Evolutionary conservation across 2,329 filamentous ascomycete species (phyloP), one percentile per base, ranked within the genome.

Genomic region (Paecilomyces sp.): DNA sequence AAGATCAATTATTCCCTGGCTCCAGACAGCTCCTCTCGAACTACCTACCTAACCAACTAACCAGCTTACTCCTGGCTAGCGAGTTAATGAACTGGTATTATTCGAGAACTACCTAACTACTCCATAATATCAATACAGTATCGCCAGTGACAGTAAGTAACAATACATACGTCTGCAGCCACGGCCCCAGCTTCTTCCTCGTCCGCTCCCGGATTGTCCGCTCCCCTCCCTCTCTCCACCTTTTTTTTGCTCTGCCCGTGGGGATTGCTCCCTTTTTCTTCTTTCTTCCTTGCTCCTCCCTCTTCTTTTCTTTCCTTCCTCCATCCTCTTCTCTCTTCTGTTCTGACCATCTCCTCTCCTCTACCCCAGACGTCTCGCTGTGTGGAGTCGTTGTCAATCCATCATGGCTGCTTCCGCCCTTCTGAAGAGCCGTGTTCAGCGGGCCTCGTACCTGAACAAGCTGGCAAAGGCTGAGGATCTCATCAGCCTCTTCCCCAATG

Each of bases 361-460:
- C 51, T 61, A 57, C 60, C 58, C 63, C 62, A 63, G 57, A 60
- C 56, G 58, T 54, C 58, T 57, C 56, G 34, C 54, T 55, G n/a
- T 58, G n/a, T 57, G 61, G 33, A 52, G 31, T 47, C 30, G 22
- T 36, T 57, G 31, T 33, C 25, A 13, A 54, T 28, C 61, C 54
- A 68, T 60, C 52, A 80, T 82, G 79, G 76, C 79, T 61, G 88
- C 87, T 63, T 91, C 89, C 55, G 88, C 88, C 57, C 84, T 90
- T 61, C 81, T 96, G 70, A 90, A 87, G 79, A 85, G 87, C 69
- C 88, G 91, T 67, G 82, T 94, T 63, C 81, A 87, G 67, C 85
- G 90, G 65, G 88, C 91, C 24, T 89, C 88, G 51, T 87, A 93
- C 76, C 82, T 95, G 59, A 87, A 86, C 69, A 95, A 93, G 82